phyloP scores from a whole-genome alignment of 331 rosid species.

The Prunus yedoensis region DNA sequence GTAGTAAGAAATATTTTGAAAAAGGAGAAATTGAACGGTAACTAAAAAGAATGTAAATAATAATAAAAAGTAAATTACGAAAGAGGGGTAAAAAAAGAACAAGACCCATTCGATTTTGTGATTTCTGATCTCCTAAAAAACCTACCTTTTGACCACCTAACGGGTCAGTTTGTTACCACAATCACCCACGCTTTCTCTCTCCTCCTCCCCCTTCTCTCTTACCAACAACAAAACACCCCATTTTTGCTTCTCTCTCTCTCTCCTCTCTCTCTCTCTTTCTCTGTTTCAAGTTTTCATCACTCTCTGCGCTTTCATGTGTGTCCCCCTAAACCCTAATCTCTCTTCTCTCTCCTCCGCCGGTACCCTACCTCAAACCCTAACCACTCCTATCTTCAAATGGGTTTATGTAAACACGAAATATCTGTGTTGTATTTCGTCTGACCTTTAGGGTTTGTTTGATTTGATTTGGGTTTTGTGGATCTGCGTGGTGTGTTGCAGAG shows the following conservation, averaged over 20 bases:
- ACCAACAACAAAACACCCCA: conserved; percentile 16
- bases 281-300: conserved; percentile 9
- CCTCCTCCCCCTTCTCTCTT: background rate
- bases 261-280: background rate
- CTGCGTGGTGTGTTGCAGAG: conserved; percentile 48
- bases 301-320: conserved; percentile 40
- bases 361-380: conserved; percentile 17
- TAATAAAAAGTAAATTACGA: background rate
- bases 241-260: background rate
- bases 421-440: too few species aligned
- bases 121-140: conserved; percentile 58
- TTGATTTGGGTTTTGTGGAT: conserved; percentile 16
- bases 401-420: too few species aligned
- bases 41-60: background rate
- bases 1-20: background rate
- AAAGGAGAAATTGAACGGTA: background rate
- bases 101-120: conserved; percentile 35
- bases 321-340: conserved; percentile 65
- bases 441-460: conserved; percentile 3
- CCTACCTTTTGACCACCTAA: conserved; percentile 62
- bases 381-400: background rate
- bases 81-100: background rate
- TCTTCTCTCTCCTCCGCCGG: conserved; percentile 48
- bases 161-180: conserved; percentile 46
- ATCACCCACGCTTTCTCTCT: background rate